Base-by-base conservation (phyloP, 805 yeast species). In the Starmerella stellata region DNA sequence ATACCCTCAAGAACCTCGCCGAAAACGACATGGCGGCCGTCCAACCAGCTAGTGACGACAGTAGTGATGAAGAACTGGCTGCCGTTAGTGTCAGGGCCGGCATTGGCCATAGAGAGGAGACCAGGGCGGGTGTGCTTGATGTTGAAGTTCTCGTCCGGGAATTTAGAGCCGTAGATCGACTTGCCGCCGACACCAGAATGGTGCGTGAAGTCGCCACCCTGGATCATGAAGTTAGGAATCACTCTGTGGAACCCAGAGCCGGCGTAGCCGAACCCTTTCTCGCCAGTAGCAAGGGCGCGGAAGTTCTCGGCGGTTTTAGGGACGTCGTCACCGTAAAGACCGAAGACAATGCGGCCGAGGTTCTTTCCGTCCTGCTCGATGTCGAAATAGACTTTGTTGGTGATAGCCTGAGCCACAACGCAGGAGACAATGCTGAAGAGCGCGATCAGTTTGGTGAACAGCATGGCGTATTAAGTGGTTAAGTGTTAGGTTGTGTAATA, bases 61-160 rank as follows among this genome's bases (percentile, higher is more conserved):
- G 95, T 85, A 54, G 94, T 83, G 63, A 90, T 78, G 69, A 85
- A 85, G 58, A 85, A 85, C 62, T 83, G 95, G 28, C 94, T 82
- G 17, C 95, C 95, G 58, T 83, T 83, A 49, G 68, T 63, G 54
- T 63, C 70, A 45, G 65, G 58, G 45, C 83, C 83, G 17, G 82
- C 76, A 51, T 75, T 75, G 56, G 83, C 83, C 83, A 75, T 75
- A 16, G 80, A 73, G 55, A 75, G 60, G 46, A 72, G 57, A 56
- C 76, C 78, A 35, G 78, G 76, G 60, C 75, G 69, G 54, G 64
- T 72, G 51, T 62, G 65, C 58, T 61, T 61, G 47, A 63, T 54
- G 70, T 69, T 62, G 62, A 67, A 54, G 72, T 74, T 78, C 65
- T 83, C 95, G 56, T 83, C 95, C 3, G 63, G 66, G 52, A 82